Conservation (phyloP, 768 basidiomycete species). For the Pilatotrama ljubarskyi region DNA sequence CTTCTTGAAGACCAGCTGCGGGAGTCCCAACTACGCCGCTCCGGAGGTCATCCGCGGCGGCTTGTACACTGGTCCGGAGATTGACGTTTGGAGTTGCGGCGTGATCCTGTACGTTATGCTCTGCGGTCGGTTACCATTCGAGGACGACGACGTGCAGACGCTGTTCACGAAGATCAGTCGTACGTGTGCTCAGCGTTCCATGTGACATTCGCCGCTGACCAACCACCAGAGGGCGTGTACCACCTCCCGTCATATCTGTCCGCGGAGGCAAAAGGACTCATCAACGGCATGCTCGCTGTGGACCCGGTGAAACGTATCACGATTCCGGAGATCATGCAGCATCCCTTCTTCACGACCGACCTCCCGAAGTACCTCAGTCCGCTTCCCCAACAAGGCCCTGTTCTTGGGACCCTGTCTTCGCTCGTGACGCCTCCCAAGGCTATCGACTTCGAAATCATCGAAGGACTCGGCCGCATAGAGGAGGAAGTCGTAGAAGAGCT, state of each 20-base stretch:
- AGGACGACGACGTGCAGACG: conserved; percentile 92
- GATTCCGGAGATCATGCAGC: conserved; percentile 84
- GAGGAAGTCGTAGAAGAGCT: conserved; percentile 89
- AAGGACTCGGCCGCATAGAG: conserved; percentile 89
- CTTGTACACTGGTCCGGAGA: conserved; percentile 95
- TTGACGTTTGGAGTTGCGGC: conserved; percentile 98
- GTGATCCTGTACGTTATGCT: conserved; percentile 99
- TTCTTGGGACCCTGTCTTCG: conserved; percentile 70
- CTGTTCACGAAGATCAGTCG: conserved; percentile 95
- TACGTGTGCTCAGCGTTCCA: conserved; percentile 37
- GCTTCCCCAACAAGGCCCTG: conserved; percentile 77
- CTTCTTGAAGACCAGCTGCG: conserved; percentile 96
- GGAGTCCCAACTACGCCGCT: conserved; percentile 97
- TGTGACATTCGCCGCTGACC: background rate
- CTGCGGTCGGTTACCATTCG: conserved; percentile 92
- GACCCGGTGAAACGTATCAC: conserved; percentile 96
- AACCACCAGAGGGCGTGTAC: conserved; percentile 75
- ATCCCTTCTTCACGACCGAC: conserved; percentile 87
- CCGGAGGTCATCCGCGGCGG: conserved; percentile 97
- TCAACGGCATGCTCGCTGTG: conserved; percentile 87
- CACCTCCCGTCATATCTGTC: conserved; percentile 83
- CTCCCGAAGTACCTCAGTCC: conserved; percentile 86
- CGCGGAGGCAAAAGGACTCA: conserved; percentile 73
- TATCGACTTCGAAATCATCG: conserved; percentile 83
- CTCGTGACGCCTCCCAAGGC: conserved; percentile 67